Evolutionary conservation across 208 protist species (phyloP).

Genomic region (Zelonia costaricensis): DNA sequence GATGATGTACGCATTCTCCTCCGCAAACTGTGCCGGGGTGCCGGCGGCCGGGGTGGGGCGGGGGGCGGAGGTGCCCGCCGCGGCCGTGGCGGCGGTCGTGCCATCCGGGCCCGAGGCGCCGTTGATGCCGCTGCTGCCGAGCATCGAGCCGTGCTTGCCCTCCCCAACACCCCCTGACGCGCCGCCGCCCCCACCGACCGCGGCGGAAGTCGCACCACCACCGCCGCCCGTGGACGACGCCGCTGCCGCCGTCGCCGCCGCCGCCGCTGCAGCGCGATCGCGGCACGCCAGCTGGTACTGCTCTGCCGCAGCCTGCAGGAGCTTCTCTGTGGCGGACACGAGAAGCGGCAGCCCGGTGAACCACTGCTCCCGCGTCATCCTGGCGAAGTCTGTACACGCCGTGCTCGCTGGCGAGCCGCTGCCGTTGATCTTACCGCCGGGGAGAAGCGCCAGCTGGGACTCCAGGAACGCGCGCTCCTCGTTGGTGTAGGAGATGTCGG

Average conservation of each 20-base stretch:
- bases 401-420: background rate
- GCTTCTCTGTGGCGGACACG: constrained; percentile 25
- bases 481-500: constrained; percentile 24
- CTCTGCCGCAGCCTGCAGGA: constrained; percentile 36
- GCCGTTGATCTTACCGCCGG: background rate
- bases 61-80: background rate
- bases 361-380: constrained; percentile 29
- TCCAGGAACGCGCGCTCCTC: constrained; percentile 28
- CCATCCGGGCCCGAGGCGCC: background rate
- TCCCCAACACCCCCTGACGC: too few species aligned
- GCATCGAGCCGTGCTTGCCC: background rate
- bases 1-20: constrained; percentile 83
- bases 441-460: constrained; percentile 18
- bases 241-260: background rate
- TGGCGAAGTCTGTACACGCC: constrained; percentile 5
- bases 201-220: too few species aligned
- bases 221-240: too few species aligned
- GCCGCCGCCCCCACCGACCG: background rate
- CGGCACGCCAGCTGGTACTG: constrained; percentile 32
- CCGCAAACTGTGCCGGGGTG: constrained; percentile 52
- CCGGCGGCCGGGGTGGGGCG: constrained; percentile 32
- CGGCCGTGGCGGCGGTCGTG: background rate
- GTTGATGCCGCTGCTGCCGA: constrained; percentile 1
- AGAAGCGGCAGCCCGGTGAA: constrained; percentile 19
- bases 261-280: constrained; percentile 11